Evolutionary conservation across 345 rosid species (phyloP).

Genomic region (Sisymbrium altissimum): DNA sequence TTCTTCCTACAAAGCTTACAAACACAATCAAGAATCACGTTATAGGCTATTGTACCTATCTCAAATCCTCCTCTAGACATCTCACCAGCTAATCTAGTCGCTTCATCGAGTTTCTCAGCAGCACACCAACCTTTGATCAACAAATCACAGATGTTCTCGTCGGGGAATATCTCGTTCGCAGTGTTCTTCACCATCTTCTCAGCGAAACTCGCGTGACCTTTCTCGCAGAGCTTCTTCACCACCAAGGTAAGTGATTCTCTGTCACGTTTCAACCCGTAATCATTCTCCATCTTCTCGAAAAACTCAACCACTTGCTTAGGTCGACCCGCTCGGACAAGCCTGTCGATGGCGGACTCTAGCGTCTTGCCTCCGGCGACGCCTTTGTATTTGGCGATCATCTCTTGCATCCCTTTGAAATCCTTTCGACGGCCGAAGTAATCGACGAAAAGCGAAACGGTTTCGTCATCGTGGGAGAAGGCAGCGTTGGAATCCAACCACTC

Average conservation of each 20-base stretch:
- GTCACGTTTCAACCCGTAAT: constrained; percentile 70
- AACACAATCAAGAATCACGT: constrained; percentile 77
- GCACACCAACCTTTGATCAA: constrained; percentile 90
- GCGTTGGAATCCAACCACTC: constrained; percentile 54
- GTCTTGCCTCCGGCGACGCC: constrained; percentile 52
- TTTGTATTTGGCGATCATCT: constrained; percentile 50
- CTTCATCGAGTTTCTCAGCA: constrained; percentile 84
- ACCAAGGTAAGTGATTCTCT: constrained; percentile 56
- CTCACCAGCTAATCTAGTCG: constrained; percentile 80
- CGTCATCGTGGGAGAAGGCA: constrained; percentile 60
- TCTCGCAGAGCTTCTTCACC: constrained; percentile 68
- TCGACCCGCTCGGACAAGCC: constrained; percentile 79
- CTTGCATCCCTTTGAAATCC: constrained; percentile 81
- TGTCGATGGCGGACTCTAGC: constrained; percentile 53
- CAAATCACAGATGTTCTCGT: constrained; percentile 73
- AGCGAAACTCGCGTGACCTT: constrained; percentile 65
- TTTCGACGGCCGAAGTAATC: constrained; percentile 90
- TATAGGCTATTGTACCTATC: constrained; percentile 64
- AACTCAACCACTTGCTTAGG: constrained; percentile 58
- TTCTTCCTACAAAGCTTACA: constrained; percentile 84
- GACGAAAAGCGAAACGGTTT: constrained; percentile 63
- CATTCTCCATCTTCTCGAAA: constrained; percentile 77
- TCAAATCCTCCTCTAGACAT: constrained; percentile 96
- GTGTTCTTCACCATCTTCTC: constrained; percentile 83
- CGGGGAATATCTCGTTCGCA: constrained; percentile 87